phyloP scores from a whole-genome alignment of 1,284 basidiomycete species.

The Trametes hirsuta region DNA sequence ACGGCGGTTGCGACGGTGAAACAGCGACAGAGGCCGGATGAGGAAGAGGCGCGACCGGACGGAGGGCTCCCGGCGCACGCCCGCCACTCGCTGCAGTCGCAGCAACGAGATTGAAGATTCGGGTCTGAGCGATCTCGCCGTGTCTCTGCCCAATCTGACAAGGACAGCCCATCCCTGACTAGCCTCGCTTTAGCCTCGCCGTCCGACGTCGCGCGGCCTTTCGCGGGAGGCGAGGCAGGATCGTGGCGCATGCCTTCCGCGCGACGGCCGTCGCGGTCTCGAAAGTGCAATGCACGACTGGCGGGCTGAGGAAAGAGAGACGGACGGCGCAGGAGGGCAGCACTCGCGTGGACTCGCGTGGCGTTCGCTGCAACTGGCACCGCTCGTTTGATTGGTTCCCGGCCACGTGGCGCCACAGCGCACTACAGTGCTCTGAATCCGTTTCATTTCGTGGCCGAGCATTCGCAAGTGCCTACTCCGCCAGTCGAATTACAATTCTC shows the following conservation, averaged over 20 bases:
- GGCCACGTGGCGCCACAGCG: slow-evolving; percentile 6
- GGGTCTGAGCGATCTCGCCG: slow-evolving; percentile 5
- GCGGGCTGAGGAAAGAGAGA: neutral
- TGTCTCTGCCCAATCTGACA: neutral
- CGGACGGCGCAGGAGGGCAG: neutral
- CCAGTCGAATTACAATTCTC: too few species aligned
- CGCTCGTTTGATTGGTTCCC: slow-evolving; percentile 11
- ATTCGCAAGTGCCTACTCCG: neutral
- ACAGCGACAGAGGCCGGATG: slow-evolving; percentile 3
- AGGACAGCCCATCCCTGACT: neutral
- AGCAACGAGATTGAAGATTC: too few species aligned
- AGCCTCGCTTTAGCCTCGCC: too few species aligned
- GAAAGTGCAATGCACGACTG: neutral
- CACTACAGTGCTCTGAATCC: neutral
- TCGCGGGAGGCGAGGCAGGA: slow-evolving; percentile 6
- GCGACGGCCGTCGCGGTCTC: neutral
- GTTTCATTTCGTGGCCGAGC: neutral
- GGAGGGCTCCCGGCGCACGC: too few species aligned
- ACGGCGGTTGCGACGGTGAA: slow-evolving; percentile 16
- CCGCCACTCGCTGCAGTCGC: too few species aligned
- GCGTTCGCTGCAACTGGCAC: neutral
- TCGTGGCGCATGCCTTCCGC: neutral
- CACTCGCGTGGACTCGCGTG: too few species aligned
- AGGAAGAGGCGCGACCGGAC: neutral
- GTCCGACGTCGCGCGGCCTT: neutral